phyloP scores from a whole-genome alignment of 2,329 filamentous ascomycete genomes.

The Rosellinia necatrix region DNA sequence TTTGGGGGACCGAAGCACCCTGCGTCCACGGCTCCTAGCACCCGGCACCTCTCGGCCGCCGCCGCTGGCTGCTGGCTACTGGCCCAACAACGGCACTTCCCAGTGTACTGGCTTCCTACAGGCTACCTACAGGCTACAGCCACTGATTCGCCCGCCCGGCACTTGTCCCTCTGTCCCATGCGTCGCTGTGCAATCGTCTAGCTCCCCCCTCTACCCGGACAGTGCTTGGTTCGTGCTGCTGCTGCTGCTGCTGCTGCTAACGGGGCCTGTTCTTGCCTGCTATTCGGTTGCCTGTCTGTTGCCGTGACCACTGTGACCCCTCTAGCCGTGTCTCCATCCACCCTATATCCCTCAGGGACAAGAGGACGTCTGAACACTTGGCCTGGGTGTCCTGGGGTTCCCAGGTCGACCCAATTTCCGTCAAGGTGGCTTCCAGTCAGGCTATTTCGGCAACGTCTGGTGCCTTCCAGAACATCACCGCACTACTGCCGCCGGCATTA shows the following conservation, averaged over 20 bases:
- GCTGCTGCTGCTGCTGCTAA: no score
- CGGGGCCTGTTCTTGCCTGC: conserved; percentile 23
- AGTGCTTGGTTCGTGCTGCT: conserved; percentile 20
- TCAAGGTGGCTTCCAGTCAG: conserved; percentile 67
- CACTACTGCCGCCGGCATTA: conserved; percentile 51
- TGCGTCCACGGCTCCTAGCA: conserved; percentile 7
- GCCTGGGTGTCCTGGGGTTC: conserved; percentile 44
- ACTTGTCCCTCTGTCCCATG: conserved; percentile 10
- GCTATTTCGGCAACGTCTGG: conserved; percentile 64
- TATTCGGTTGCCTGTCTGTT: conserved; percentile 27
- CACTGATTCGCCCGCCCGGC: conserved; percentile 4
- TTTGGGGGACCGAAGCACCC: not conserved
- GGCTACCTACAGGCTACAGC: no score
- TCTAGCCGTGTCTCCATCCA: conserved; percentile 25
- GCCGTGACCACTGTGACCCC: conserved; percentile 23
- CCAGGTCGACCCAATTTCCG: conserved; percentile 46
- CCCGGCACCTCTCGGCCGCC: not conserved
- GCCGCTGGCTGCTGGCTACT: no score
- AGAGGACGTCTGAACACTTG: conserved; percentile 28
- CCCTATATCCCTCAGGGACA: conserved; percentile 28
- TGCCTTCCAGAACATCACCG: conserved; percentile 65
- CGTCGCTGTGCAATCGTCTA: conserved; percentile 7
- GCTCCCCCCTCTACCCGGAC: conserved; percentile 1
- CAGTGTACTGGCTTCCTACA: no score
- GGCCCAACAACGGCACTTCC: no score